Base-by-base conservation (phyloP, 331 rosid species). In the Pyrus hybrid region DNA sequence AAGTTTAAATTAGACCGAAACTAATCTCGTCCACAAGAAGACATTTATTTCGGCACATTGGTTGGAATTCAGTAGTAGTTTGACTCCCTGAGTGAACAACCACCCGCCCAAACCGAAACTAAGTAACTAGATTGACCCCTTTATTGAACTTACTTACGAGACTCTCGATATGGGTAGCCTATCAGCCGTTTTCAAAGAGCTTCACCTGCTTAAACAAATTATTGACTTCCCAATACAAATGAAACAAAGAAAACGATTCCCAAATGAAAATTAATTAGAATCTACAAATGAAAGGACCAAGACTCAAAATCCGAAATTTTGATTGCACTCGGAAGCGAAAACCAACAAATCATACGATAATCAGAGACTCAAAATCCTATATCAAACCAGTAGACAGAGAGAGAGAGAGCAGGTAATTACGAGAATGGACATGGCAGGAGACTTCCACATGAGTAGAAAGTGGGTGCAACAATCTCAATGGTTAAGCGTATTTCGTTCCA, bases 381-480 rank as follows among this genome's bases (percentile, higher is more conserved):
- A 58, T 21, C 63, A 60, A 62, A 13, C n/a, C 35, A 62, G 67
- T 62, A 5, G n/a, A 13, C 10, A 4, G 16, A 23, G 13, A 60
- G 16, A 22, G 5, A 6, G 29, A 41, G 49, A n/a, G 67, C 25
- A 9, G 67, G 32, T 32, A 21, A 18, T 33, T 11, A 72, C 76
- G 23, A 72, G 66, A 56, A 32, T 22, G 67, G 67, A 33, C 3
- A 32, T 26, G 37, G 74, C 33, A 30, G 80, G 77, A 64, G 77
- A 76, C 67, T 67, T 76, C 80, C 80, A 76, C 84, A 80, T 80
- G 58, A 37, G 53, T 9, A 68, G 21, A 16, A 67, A 72, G 76
- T 30, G 64, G 28, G 64, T 5, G 26, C 20, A 21, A 32, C 69
- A 70, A 51, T 70, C 47, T 70, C 35, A 18, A 70, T 26, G 32